Evolutionary conservation across 495 filamentous ascomycete species (phyloP), one percentile per base, ranked within the genome.

Genomic region (Podospora tetraspora): DNA sequence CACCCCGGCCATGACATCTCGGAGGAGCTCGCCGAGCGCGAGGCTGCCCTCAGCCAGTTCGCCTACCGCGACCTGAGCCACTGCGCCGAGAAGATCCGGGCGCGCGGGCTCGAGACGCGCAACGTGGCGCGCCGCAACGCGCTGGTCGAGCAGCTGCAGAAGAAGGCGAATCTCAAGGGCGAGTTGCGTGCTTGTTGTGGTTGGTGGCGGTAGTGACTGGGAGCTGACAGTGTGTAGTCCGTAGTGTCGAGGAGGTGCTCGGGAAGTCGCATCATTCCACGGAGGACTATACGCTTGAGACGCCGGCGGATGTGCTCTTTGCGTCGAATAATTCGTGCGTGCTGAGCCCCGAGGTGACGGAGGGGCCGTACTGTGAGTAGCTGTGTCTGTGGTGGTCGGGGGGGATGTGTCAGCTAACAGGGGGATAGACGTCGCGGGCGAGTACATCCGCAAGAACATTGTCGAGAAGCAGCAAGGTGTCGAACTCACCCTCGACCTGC

Each of bases 381-480:
- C 12, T 25, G 0, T 10, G 21, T 3, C 24, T 19, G 24, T 23
- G 2, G 23, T 1, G 23, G 1, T n/a, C 25, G 59, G 21, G 19
- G 0, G 29, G 4, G 3, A 21, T 23, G n/a, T 1, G 30, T 21
- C n/a, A 6, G 30, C 69, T 68, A 21, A 67, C 71, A n/a, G 1
- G 1, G 3, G 12, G 57, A 19, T 43, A 77, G 76, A 79, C 57
- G 77, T 81, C 34, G 73, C 74, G 30, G 80, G 80, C 67, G 80
- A 82, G 68, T 77, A 75, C 27, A 84, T 90, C 70, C 86, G 88
- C 56, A 59, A 77, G 58, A 79, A 89, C 69, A 71, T 90, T 37
- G 74, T 79, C n/a, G 87, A 90, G 63, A 76, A 73, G 27, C 79
- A 90, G 71, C 66, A 71, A 12, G 88, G 89, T 67, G 81, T 90